Evolutionary conservation across 257 asterid species (phyloP).

Genomic region (Henckelia pumila): DNA sequence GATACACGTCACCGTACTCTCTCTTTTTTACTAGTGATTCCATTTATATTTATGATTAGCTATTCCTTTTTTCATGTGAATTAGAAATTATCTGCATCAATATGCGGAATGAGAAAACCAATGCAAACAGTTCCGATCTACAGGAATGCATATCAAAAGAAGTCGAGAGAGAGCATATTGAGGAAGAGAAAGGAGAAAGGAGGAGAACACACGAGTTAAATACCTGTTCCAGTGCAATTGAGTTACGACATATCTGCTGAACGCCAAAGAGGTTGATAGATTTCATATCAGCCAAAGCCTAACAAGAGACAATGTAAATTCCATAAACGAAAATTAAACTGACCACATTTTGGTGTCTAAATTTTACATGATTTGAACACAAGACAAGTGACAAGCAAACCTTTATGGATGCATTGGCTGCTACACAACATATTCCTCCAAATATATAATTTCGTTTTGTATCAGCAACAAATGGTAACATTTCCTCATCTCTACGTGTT

Average conservation of each 20-base stretch:
- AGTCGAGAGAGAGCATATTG: slow-evolving; percentile 11
- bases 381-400: slow-evolving; percentile 43
- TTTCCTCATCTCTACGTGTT: slow-evolving; percentile 98
- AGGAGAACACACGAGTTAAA: slow-evolving; percentile 12
- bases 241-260: slow-evolving; percentile 96
- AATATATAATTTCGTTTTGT: slow-evolving; percentile 86
- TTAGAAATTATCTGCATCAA: neutral
- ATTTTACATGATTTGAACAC: slow-evolving; percentile 7
- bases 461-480: slow-evolving; percentile 81
- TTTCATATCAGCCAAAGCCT: slow-evolving; percentile 94
- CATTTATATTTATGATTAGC: too few relatives aligned
- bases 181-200: slow-evolving; percentile 11
- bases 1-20: too few relatives aligned
- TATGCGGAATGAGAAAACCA: neutral
- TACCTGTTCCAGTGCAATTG: slow-evolving; percentile 98
- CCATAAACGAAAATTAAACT: slow-evolving; percentile 24
- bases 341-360: neutral
- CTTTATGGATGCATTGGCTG: slow-evolving; percentile 78
- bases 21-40: too few relatives aligned
- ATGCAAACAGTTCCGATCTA: neutral
- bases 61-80: neutral
- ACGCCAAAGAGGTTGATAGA: slow-evolving; percentile 97
- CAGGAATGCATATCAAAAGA: slow-evolving; percentile 1
- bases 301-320: slow-evolving; percentile 21
- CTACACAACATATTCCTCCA: slow-evolving; percentile 88